Evolutionary conservation across 1,139 yeast genomes (phyloP).

Genomic region (Diutina pseudorugosa): DNA sequence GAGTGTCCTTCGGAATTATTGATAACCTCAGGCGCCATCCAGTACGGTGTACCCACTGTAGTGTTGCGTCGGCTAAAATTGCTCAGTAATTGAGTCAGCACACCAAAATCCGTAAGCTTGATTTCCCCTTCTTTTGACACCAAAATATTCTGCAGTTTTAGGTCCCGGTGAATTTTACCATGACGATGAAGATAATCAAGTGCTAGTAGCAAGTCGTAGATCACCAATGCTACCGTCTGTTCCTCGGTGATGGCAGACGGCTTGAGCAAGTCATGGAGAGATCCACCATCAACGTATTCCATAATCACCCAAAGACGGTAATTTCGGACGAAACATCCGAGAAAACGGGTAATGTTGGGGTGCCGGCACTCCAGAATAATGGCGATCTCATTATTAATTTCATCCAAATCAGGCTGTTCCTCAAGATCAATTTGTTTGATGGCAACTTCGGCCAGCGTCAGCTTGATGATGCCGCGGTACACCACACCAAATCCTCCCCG

Average conservation of each 20-base stretch:
- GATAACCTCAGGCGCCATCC: constrained; percentile 99
- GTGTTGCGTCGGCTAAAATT: constrained; percentile 72
- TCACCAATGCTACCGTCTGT: constrained; percentile 41
- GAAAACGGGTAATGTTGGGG: constrained; percentile 58
- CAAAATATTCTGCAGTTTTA: constrained; percentile 75
- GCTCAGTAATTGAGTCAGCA: constrained; percentile 76
- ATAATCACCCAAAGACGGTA: constrained; percentile 75
- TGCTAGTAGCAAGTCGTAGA: constrained; percentile 51
- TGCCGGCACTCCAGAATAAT: constrained; percentile 66
- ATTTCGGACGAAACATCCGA: constrained; percentile 73
- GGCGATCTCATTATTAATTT: constrained; percentile 63
- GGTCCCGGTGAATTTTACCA: constrained; percentile 78
- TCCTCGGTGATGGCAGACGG: constrained; percentile 46
- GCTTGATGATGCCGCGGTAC: constrained; percentile 53
- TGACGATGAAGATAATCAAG: constrained; percentile 59
- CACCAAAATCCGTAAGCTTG: constrained; percentile 93
- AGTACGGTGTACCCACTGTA: constrained; percentile 96
- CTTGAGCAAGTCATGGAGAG: constrained; percentile 52
- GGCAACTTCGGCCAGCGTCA: constrained; percentile 43
- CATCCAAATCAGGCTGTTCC: constrained; percentile 64
- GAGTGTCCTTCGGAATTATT: constrained; percentile 72
- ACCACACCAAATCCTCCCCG: constrained; percentile 86
- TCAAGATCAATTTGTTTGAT: constrained; percentile 72
- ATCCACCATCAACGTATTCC: constrained; percentile 83
- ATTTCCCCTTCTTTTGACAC: constrained; percentile 63